Conservation (phyloP, 2,329 filamentous ascomycete genomes). For the Pseudogymnoascus sp. region DNA sequence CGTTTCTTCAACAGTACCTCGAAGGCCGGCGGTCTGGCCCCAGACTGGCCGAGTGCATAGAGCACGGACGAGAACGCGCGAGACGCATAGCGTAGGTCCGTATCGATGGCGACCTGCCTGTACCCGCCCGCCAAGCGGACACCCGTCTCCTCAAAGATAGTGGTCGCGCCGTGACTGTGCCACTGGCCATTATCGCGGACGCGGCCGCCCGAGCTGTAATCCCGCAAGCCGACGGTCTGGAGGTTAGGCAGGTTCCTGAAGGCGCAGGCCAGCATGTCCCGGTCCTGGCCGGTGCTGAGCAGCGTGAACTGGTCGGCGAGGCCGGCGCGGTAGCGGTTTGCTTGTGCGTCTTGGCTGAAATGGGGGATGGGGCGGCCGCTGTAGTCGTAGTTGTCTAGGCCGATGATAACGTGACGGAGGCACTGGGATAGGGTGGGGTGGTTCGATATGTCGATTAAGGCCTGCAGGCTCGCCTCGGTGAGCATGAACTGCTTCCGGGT, state of each 20-base stretch:
- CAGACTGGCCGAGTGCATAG: constrained; percentile 36
- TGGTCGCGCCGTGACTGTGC: constrained; percentile 47
- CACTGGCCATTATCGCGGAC: constrained; percentile 43
- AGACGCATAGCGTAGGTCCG: constrained; percentile 24
- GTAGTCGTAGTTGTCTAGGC: constrained; percentile 22
- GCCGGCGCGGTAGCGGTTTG: background rate
- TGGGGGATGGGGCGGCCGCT: too few species aligned
- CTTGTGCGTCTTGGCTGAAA: background rate
- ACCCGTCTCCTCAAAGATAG: constrained; percentile 32
- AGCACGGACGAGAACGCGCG: constrained; percentile 35
- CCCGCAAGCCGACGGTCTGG: constrained; percentile 49
- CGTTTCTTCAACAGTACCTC: constrained; percentile 38
- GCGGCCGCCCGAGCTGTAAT: constrained; percentile 46
- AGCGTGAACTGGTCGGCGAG: constrained; percentile 27
- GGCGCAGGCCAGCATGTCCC: constrained; percentile 48
- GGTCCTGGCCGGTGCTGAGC: constrained; percentile 38
- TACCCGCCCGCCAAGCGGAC: constrained; percentile 11
- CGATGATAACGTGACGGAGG: constrained; percentile 45
- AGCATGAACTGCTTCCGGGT: constrained; percentile 59
- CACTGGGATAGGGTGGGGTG: constrained; percentile 28
- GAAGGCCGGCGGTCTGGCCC: constrained; percentile 34
- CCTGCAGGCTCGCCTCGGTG: constrained; percentile 47
- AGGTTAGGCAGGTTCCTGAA: constrained; percentile 49
- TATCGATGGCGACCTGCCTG: constrained; percentile 4
- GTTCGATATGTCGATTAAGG: constrained; percentile 33